Evolutionary conservation across 805 yeast genomes (phyloP), one percentile per base, ranked within the genome.

Genomic region (Starmerella etchellsii): DNA sequence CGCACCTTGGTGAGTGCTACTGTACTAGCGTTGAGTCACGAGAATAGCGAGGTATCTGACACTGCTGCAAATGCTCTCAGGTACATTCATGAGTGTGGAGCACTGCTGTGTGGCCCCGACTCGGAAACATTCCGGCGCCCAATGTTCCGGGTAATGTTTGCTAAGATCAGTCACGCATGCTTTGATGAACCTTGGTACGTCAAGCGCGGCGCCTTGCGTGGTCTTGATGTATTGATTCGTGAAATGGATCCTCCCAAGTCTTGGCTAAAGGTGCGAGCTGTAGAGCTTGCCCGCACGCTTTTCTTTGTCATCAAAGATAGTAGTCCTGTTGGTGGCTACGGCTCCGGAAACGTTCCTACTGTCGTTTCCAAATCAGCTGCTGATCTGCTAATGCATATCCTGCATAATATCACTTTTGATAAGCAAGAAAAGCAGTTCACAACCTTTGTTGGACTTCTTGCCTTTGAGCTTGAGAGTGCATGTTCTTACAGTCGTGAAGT

Each of bases 381-480:
- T 46, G 68, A 69, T 2, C 64, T 91, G 46, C 75, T 84, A 5
- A 60, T 77, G 42, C 69, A 72, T 37, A 66, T 85, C 16, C 59
- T 93, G 28, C n/a, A 46, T 4, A 42, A 43, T 30, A 35, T 42
- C 11, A 43, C 39, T 3, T 41, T 37, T 14, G 68, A 63, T 26
- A 74, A 80, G 70, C 47, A 75, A 20, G 66, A 79, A 43, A 79
- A 81, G 50, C 78, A 82, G 23, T 78, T 84, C 59, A 83, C 78
- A 51, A 78, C 87, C 13, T 68, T 91, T 21, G 74, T 83, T 27
- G 84, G 94, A n/a, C 79, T 88, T 22, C 68, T 93, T 49, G 94
- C 88, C 2, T 85, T 85, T 54, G 98, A 91, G 56, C 69, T 91
- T 44, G 91, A 94, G 30, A 85, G 91, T 56, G 80, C 97, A 0